phyloP scores from a whole-genome alignment of 768 basidiomycete genomes.

The Tephrocybe rancida region DNA sequence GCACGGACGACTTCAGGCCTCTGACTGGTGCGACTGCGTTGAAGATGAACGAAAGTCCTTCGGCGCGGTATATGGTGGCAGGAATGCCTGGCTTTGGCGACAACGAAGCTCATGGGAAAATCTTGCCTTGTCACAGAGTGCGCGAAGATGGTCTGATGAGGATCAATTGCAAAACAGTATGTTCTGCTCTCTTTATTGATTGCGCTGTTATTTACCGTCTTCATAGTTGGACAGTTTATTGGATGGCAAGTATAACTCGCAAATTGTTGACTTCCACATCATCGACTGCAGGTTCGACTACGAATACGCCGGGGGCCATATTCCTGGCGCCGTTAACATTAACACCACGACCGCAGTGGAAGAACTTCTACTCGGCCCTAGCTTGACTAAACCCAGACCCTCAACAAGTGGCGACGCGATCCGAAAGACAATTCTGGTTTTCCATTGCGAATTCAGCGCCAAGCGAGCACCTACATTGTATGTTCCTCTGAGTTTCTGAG shows the following conservation, averaged over 20 bases:
- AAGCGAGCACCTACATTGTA: slow-evolving; percentile 97
- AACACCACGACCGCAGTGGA: slow-evolving; percentile 81
- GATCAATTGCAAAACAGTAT: slow-evolving; percentile 77
- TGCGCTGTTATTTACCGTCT: too few species aligned
- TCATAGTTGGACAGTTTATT: slow-evolving; percentile 76
- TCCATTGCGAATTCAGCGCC: slow-evolving; percentile 97
- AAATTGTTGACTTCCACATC: slow-evolving; percentile 72
- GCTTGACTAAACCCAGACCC: slow-evolving; percentile 57
- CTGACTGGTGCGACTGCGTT: slow-evolving; percentile 67
- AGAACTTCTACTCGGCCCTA: slow-evolving; percentile 70
- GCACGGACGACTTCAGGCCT: slow-evolving; percentile 79
- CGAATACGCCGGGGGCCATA: slow-evolving; percentile 93
- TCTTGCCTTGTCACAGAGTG: slow-evolving; percentile 91
- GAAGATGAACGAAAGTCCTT: slow-evolving; percentile 58
- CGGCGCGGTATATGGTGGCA: slow-evolving; percentile 53
- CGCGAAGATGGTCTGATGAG: slow-evolving; percentile 96
- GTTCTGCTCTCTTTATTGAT: too few species aligned
- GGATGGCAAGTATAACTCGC: slow-evolving; percentile 67
- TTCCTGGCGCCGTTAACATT: slow-evolving; percentile 90
- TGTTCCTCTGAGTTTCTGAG: slow-evolving; percentile 28
- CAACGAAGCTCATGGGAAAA: slow-evolving; percentile 91
- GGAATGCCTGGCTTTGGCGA: slow-evolving; percentile 89
- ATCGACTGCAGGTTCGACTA: slow-evolving; percentile 99
- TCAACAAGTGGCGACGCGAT: slow-evolving; percentile 73
- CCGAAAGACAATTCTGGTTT: slow-evolving; percentile 85